Evolutionary conservation across 75 land plant species (phyloP).

Genomic region (Selaginella moellendorffii): DNA sequence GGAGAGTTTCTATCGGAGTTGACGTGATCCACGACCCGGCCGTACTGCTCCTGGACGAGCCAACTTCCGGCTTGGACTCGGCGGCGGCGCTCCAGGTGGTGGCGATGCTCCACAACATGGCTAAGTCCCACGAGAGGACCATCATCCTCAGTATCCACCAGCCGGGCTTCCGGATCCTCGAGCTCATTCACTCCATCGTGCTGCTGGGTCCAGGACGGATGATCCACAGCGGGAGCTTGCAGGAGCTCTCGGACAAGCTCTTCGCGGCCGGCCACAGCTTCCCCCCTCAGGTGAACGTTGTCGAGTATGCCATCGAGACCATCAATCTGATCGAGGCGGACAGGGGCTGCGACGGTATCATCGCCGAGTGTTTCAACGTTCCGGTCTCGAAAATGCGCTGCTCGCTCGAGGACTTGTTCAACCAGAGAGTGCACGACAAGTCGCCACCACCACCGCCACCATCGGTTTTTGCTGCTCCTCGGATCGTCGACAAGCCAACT

Average conservation of each 20-base stretch:
- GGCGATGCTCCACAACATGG: neutral
- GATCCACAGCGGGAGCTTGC: neutral
- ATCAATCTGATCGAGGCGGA: neutral
- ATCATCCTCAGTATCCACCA: slow-evolving; percentile 6
- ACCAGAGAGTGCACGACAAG: neutral
- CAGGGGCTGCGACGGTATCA: too few species aligned
- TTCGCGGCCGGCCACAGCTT: neutral
- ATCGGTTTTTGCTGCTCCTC: neutral
- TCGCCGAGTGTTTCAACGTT: too few species aligned
- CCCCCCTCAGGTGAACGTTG: neutral
- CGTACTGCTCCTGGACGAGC: slow-evolving; percentile 7
- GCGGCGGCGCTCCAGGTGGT: slow-evolving; percentile 3
- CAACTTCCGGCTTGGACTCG: slow-evolving; percentile 4
- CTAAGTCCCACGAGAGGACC: neutral
- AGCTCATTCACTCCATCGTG: neutral
- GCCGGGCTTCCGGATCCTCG: slow-evolving; percentile 1
- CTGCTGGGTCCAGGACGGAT: neutral
- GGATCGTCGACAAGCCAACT: neutral
- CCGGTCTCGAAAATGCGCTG: neutral
- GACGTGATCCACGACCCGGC: slow-evolving; percentile 4
- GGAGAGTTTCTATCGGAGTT: slow-evolving; percentile 88
- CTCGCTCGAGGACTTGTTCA: neutral
- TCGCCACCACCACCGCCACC: neutral
- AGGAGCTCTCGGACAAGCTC: neutral
- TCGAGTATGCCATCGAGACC: neutral